Evolutionary conservation across 176 grass and related monocot genomes (phyloP).

Genomic region (Carex parvula): DNA sequence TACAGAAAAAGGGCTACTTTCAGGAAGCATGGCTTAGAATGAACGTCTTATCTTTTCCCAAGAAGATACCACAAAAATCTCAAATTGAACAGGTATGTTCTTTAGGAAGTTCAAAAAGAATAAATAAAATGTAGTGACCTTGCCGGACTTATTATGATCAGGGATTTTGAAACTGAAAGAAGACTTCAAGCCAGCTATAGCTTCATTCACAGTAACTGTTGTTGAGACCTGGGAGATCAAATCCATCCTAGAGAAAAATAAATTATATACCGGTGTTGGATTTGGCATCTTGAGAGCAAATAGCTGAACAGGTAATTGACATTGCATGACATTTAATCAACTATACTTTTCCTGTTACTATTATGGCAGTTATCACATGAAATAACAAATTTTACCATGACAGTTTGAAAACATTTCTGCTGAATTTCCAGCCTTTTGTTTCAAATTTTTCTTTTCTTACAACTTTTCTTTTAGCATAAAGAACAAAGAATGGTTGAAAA

Average conservation of each 20-base stretch:
- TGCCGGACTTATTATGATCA: slow-evolving; percentile 81
- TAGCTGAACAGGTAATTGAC: not conserved
- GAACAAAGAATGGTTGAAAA: not conserved
- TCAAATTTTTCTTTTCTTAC: not conserved
- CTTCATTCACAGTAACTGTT: slow-evolving; percentile 68
- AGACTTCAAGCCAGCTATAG: slow-evolving; percentile 56
- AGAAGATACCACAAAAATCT: not conserved
- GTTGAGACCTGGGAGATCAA: slow-evolving; percentile 55
- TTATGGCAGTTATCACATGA: not conserved
- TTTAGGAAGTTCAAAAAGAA: not conserved
- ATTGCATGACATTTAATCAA: not conserved
- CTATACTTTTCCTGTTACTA: not conserved
- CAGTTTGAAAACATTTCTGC: not conserved
- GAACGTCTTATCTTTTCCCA: not conserved
- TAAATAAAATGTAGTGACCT: slow-evolving; percentile 43
- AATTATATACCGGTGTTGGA: not conserved
- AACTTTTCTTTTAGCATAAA: not conserved
- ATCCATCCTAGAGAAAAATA: slow-evolving; percentile 25
- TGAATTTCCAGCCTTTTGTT: not conserved
- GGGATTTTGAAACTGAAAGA: slow-evolving; percentile 76
- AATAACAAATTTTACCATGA: not conserved
- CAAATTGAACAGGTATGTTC: not conserved
- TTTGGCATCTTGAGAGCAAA: not conserved
- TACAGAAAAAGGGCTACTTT: not conserved
- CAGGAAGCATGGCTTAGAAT: not conserved